These are phyloP conservation scores for Tetrapisispora nanseiensis DNA, from an alignment of 805 yeast genomes.

Conservation along the genomic window DNA sequence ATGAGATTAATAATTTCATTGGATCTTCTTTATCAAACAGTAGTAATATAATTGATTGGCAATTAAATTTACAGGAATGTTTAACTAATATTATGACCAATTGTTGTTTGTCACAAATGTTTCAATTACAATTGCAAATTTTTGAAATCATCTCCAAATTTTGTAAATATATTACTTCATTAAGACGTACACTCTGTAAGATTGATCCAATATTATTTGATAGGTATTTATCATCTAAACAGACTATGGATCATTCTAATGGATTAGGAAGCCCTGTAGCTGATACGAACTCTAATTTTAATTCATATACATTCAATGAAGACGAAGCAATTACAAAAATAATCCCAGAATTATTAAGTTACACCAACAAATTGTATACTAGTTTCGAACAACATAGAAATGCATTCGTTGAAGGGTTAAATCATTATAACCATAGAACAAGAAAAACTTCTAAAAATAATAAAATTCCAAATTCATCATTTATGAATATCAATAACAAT, in stretches of 20 bases:
- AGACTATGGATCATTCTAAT: neutral
- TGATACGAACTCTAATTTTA: neutral
- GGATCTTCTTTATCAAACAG: neutral
- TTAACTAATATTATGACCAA: constrained; percentile 25
- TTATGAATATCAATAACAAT: neutral
- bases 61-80: constrained; percentile 14
- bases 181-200: constrained; percentile 15
- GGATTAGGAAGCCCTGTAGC: neutral
- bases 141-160: constrained; percentile 25
- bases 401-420: constrained; percentile 16
- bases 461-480: neutral
- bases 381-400: constrained; percentile 13
- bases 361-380: constrained; percentile 7
- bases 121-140: constrained; percentile 24
- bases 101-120: constrained; percentile 17
- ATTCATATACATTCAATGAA: constrained; percentile 6
- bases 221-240: constrained; percentile 3
- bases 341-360: constrained; percentile 8
- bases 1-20: constrained; percentile 10
- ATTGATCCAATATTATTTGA: constrained; percentile 12
- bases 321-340: constrained; percentile 9
- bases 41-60: constrained; percentile 12
- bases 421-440: constrained; percentile 9
- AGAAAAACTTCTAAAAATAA: neutral
- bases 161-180: constrained; percentile 24